These are phyloP conservation scores for Coemansia sp. DNA, from an alignment of 192 early-diverging fungal species.

Conservation along the genomic window DNA sequence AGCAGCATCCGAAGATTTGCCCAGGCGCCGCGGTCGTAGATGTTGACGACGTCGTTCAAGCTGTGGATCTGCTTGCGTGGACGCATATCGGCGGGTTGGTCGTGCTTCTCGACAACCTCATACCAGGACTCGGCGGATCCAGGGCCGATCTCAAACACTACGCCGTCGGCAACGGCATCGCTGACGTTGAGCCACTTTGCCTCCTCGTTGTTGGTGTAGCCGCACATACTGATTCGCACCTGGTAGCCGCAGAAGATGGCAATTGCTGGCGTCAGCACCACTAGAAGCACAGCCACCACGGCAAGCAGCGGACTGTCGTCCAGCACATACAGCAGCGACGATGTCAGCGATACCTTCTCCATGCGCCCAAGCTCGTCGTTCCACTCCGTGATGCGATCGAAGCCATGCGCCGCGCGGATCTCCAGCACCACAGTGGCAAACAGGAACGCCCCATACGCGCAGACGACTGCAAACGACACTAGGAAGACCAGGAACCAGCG, in stretches of 20 bases:
- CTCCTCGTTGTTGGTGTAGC: conserved; percentile 55
- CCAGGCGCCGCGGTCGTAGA: conserved; percentile 47
- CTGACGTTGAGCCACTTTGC: conserved; percentile 50
- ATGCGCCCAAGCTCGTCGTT: conserved; percentile 21
- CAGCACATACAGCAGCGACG: conserved; percentile 40
- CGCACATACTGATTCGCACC: conserved; percentile 45
- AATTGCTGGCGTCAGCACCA: conserved; percentile 43
- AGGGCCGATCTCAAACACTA: conserved; percentile 28
- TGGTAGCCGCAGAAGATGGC: conserved; percentile 42
- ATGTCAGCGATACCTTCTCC: conserved; percentile 29
- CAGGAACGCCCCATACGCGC: conserved; percentile 45
- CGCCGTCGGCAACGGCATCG: conserved; percentile 44
- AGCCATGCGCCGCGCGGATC: conserved; percentile 29
- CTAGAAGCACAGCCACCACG: conserved; percentile 33
- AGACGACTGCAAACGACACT: conserved; percentile 31
- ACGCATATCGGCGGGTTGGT: conserved; percentile 33
- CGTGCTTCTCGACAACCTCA: conserved; percentile 45
- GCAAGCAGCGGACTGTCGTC: conserved; percentile 33
- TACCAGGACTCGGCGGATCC: conserved; percentile 1
- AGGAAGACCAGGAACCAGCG: conserved; percentile 54
- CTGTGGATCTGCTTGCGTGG: conserved; percentile 22
- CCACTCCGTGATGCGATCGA: conserved; percentile 18
- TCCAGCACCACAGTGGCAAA: conserved; percentile 36
- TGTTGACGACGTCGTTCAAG: conserved; percentile 45
- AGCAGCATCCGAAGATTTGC: conserved; percentile 36